Evolutionary conservation across 495 filamentous ascomycete species (phyloP), one percentile per base, ranked within the genome.

Genomic region (Wilcoxina mikolae): DNA sequence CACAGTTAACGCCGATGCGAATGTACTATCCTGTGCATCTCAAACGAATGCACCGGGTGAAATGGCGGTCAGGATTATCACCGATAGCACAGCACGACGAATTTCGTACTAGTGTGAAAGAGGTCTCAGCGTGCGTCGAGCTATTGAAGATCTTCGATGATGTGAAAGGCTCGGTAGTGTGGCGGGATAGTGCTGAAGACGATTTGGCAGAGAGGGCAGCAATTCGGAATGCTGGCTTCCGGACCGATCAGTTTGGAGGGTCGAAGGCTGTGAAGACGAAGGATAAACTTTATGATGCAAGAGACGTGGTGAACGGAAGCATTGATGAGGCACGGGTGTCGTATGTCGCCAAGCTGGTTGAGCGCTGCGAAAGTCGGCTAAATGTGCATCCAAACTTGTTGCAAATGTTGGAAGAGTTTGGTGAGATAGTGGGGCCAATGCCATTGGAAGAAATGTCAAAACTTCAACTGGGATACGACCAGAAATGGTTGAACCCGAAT

Each of bases 1-100:
- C 76, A 0, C 15, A 38, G 0, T 60, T 84, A 0, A 75, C 76
- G 0, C 80, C 82, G 2, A 4, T 18, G 4, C 63, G 78, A 27
- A 55, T 62, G 0, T 85, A 73, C 56, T 84, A 85, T 63, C 82
- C 82, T 0, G 35, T 49, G 0, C 57, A 76, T 45, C 46, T 73
- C 17, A 67, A 67, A 41, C 68, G 70, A 0, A 70, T 80, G 66
- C 76, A 81, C 56, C 67, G n/a, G 17, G 72, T 76, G 1, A 28
- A 15, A 0, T 82, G 78, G 78, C 28, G 68, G 17, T n/a, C n/a
- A n/a, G 20, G 22, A 7, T 67, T 81, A 1, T 62, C 68, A 2
- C 66, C 65, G 4, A 45, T 79, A 0, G 66, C 74, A 3, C 79
- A 84, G 52, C 73, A 82, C 56, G 67, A 65, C 11, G 65, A 55